phyloP scores from a whole-genome alignment of 169 alveolate species.

The Plasmodium sp. region DNA sequence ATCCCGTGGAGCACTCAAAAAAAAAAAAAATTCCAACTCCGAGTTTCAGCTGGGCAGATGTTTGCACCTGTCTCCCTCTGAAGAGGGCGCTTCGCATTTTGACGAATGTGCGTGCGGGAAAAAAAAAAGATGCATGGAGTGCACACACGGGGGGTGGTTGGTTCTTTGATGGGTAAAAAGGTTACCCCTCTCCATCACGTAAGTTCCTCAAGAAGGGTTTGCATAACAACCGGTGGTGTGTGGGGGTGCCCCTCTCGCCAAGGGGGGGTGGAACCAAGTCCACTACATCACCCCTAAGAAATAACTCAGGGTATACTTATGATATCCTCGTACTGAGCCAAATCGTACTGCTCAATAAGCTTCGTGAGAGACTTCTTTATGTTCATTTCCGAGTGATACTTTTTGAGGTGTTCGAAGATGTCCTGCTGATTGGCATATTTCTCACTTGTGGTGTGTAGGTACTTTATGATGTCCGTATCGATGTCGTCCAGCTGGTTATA shows the following conservation, averaged over 20 bases:
- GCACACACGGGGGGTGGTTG: not conserved
- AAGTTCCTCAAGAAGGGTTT: not conserved
- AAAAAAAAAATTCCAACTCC: not conserved
- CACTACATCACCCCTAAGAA: too few relatives aligned
- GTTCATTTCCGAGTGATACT: constrained; percentile 68
- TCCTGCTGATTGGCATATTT: constrained; percentile 68
- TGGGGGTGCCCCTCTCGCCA: too few relatives aligned
- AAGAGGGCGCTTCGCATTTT: not conserved
- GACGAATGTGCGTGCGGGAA: not conserved
- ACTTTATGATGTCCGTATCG: constrained; percentile 57
- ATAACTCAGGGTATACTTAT: constrained; percentile 40
- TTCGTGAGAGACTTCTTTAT: constrained; percentile 58
- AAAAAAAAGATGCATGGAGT: not conserved
- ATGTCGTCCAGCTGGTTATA: constrained; percentile 44
- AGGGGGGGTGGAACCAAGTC: too few relatives aligned
- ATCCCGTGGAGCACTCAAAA: not conserved
- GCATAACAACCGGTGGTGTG: not conserved
- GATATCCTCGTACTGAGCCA: constrained; percentile 69
- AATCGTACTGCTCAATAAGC: constrained; percentile 60
- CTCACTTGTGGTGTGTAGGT: constrained; percentile 58
- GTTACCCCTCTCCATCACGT: not conserved
- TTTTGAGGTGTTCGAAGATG: constrained; percentile 46
- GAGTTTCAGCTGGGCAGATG: not conserved
- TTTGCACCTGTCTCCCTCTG: not conserved
- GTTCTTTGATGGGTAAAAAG: not conserved